Evolutionary conservation across 2,329 filamentous ascomycete species (phyloP).

Genomic region (Chaetomiaceae sp.): DNA sequence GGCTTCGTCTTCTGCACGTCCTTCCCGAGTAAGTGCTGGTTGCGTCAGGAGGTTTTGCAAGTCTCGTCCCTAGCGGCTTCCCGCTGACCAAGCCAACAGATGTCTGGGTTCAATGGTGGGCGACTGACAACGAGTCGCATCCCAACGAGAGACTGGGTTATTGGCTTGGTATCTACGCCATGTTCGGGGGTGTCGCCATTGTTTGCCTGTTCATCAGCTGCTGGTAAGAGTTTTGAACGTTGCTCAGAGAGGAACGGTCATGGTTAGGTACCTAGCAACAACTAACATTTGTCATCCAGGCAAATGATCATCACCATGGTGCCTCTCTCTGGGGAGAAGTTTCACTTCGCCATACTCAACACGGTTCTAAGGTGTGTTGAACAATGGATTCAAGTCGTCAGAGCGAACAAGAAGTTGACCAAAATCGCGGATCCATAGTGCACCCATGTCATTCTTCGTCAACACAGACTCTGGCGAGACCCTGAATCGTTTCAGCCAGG

Average conservation of each 20-base stretch:
- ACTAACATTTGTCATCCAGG: conserved; percentile 12
- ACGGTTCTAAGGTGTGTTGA: conserved; percentile 27
- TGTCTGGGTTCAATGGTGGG: conserved; percentile 46
- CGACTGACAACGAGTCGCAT: conserved; percentile 33
- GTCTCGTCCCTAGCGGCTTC: neutral
- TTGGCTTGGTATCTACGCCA: conserved; percentile 33
- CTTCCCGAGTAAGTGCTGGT: conserved; percentile 22
- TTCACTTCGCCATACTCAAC: conserved; percentile 25
- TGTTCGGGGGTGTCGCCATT: conserved; percentile 24
- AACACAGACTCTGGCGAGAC: conserved; percentile 30
- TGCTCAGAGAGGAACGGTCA: too few relatives aligned
- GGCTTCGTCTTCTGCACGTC: conserved; percentile 23
- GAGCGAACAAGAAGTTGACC: neutral
- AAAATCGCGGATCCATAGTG: conserved; percentile 15
- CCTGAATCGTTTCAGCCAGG: conserved; percentile 32
- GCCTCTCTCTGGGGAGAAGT: conserved; percentile 27
- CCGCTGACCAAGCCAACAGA: conserved; percentile 19
- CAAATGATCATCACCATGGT: conserved; percentile 30
- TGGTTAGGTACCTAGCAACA: too few relatives aligned
- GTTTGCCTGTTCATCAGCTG: conserved; percentile 22
- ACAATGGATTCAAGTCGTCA: neutral
- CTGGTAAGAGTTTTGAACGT: conserved; percentile 18
- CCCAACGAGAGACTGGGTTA: conserved; percentile 33
- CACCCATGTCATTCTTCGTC: conserved; percentile 30
- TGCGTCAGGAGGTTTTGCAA: neutral